A percentile compares a stretch with the other conserved stretches of the same genome.
Conservation (phyloP, 2,329 filamentous ascomycete genomes). For the Exophiala alcalophila region DNA sequence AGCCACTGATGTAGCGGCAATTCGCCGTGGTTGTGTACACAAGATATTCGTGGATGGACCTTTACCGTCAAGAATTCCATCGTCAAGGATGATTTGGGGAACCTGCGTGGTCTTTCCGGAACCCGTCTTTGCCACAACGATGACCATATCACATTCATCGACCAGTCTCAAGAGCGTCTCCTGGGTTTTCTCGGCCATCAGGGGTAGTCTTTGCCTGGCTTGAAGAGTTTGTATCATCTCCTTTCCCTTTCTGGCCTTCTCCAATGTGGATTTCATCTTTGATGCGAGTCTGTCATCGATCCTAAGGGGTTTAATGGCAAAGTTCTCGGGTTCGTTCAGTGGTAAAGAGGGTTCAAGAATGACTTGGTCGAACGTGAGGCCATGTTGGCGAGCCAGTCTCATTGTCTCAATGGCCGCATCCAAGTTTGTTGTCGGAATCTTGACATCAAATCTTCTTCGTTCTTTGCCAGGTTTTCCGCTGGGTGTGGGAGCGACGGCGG, state of each 20-base stretch:
- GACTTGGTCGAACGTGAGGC: slow-evolving; percentile 12
- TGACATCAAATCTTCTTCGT: slow-evolving; percentile 9
- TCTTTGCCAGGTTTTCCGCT: background rate
- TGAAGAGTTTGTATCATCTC: slow-evolving; percentile 7
- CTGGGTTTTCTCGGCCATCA: slow-evolving; percentile 24
- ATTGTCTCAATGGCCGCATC: slow-evolving; percentile 11
- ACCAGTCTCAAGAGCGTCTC: slow-evolving; percentile 59
- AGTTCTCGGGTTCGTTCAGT: background rate
- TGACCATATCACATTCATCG: slow-evolving; percentile 76
- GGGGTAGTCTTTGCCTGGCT: slow-evolving; percentile 11
- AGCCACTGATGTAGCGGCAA: slow-evolving; percentile 91
- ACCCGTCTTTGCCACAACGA: slow-evolving; percentile 93
- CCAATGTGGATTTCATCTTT: slow-evolving; percentile 10
- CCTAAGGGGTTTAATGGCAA: background rate
- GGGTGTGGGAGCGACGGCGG: no score
- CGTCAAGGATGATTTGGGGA: slow-evolving; percentile 88
- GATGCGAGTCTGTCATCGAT: slow-evolving; percentile 4
- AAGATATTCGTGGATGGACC: slow-evolving; percentile 74
- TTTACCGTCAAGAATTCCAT: slow-evolving; percentile 75
- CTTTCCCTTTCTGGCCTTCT: background rate
- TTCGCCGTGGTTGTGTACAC: slow-evolving; percentile 90
- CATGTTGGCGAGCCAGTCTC: slow-evolving; percentile 11
- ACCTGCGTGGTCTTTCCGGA: slow-evolving; percentile 97
- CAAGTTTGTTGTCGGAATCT: slow-evolving; percentile 10
- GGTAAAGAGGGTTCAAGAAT: slow-evolving; percentile 1